These are phyloP conservation scores for Cercis canadensis DNA, from an alignment of 306 rosid species.

Conservation along the genomic window DNA sequence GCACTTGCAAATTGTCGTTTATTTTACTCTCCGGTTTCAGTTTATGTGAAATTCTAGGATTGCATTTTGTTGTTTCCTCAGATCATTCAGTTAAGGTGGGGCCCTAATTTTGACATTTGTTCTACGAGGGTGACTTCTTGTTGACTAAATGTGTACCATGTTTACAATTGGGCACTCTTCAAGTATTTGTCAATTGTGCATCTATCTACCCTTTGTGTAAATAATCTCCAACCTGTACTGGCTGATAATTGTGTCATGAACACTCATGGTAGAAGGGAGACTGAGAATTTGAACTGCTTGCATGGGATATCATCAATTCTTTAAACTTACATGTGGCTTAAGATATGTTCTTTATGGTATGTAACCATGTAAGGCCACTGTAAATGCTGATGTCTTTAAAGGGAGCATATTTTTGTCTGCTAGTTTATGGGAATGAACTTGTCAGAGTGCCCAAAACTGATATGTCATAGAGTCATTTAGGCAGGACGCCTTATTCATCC, in stretches of 20 bases:
- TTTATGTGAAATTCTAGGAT: no score
- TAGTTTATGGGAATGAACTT: not conserved
- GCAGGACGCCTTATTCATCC: not conserved
- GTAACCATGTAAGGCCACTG: not conserved
- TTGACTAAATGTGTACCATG: not conserved
- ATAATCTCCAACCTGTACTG: slow-evolving; percentile 4
- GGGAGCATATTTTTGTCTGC: not conserved
- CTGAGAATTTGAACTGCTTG: not conserved
- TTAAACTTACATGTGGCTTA: not conserved
- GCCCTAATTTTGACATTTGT: not conserved
- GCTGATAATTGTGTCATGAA: not conserved
- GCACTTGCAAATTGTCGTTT: no score
- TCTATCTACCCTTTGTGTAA: not conserved
- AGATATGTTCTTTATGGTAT: not conserved
- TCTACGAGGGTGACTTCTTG: not conserved
- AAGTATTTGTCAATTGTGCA: not conserved
- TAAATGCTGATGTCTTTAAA: not conserved
- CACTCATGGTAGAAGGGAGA: not conserved
- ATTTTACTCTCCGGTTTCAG: no score
- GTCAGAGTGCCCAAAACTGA: not conserved
- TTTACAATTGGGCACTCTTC: not conserved
- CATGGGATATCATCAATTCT: not conserved
- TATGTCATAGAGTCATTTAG: not conserved
- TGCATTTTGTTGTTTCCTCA: not conserved
- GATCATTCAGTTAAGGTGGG: not conserved